phyloP scores from a whole-genome alignment of 306 rosid genomes.

The Carpinus viminea region DNA sequence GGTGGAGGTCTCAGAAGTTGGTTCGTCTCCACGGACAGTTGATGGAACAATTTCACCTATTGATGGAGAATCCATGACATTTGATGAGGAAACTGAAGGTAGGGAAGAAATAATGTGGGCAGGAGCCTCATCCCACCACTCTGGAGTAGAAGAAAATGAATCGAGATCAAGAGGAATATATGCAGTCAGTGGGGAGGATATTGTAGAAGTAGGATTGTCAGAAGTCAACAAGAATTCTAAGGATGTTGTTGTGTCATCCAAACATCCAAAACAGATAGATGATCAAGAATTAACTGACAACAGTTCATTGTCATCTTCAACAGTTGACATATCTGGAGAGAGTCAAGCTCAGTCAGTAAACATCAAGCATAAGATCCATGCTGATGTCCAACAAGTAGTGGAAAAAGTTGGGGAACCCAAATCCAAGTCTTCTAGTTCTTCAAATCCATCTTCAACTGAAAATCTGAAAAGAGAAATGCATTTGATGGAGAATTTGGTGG shows the following conservation, averaged over 20 bases:
- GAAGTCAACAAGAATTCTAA: constrained; percentile 27
- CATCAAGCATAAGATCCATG: constrained; percentile 23
- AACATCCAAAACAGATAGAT: constrained; percentile 16
- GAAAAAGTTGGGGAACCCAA: constrained; percentile 31
- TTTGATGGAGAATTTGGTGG: constrained; percentile 30
- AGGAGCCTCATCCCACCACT: constrained; percentile 36
- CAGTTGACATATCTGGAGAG: constrained; percentile 27
- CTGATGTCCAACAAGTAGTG: constrained; percentile 13
- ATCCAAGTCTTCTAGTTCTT: constrained; percentile 30
- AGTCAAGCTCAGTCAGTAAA: constrained; percentile 18
- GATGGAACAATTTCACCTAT: constrained; percentile 50
- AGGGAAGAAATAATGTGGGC: constrained; percentile 48
- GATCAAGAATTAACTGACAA: constrained; percentile 40
- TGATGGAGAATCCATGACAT: constrained; percentile 57
- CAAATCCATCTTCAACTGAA: constrained; percentile 32
- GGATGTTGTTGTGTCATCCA: constrained; percentile 17
- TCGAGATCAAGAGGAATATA: constrained; percentile 15
- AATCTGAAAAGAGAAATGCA: constrained; percentile 21
- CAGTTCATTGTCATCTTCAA: constrained; percentile 30
- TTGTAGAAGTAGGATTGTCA: not conserved
- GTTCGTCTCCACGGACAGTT: constrained; percentile 61
- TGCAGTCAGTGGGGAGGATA: constrained; percentile 19
- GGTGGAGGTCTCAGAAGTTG: constrained; percentile 87
- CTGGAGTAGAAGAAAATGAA: constrained; percentile 21
- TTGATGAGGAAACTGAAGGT: constrained; percentile 61